phyloP scores from a whole-genome alignment of 176 grass and related monocot species.

The Musa acuminata region DNA sequence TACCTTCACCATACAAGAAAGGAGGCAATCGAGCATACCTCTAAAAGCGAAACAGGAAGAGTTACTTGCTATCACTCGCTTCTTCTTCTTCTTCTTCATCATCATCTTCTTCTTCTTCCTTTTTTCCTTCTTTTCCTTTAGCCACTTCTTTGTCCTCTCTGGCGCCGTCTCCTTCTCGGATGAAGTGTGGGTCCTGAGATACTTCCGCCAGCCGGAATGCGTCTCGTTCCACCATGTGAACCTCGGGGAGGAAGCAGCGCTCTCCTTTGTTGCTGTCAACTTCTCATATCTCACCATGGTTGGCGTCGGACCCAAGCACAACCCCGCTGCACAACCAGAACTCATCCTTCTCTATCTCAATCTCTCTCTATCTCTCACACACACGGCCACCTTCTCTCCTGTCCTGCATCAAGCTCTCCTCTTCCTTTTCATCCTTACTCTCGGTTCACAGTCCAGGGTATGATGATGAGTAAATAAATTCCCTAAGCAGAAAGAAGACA shows the following conservation, averaged over 20 bases:
- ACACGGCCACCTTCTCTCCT: too few relatives aligned
- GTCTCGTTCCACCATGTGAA: neutral
- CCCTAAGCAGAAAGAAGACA: neutral
- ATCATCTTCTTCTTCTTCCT: too few relatives aligned
- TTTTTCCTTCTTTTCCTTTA: conserved; percentile 6
- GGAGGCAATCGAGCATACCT: neutral
- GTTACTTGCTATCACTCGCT: neutral
- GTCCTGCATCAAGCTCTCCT: neutral
- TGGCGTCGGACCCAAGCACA: too few relatives aligned
- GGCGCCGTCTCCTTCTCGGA: neutral
- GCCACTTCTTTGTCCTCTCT: conserved; percentile 8
- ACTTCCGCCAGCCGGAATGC: neutral
- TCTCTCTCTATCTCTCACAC: too few relatives aligned
- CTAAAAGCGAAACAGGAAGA: conserved; percentile 9
- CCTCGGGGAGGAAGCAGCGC: too few relatives aligned
- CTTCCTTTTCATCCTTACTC: neutral
- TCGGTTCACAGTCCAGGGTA: too few relatives aligned
- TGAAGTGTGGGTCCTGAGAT: neutral
- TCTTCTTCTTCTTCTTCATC: conserved; percentile 19
- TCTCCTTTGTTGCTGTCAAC: neutral
- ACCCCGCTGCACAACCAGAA: too few relatives aligned
- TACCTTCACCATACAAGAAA: conserved; percentile 13
- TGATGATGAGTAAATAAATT: neutral
- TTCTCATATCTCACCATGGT: neutral
- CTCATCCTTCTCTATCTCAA: too few relatives aligned